Conservation (phyloP, 2,329 filamentous ascomycete species). For the Pseudocercospora cruenta region DNA sequence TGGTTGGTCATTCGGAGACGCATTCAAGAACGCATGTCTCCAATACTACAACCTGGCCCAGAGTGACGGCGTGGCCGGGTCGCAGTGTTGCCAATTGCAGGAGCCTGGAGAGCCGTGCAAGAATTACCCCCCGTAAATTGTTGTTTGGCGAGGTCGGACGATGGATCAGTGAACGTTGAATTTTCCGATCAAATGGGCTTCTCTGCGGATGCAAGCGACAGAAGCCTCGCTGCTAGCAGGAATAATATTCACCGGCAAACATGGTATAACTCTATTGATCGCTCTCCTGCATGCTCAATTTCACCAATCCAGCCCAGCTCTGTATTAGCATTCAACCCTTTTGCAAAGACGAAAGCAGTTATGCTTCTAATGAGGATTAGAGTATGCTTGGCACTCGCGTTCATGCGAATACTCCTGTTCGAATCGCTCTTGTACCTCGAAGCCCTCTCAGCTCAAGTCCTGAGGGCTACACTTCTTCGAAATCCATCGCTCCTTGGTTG, state of each 20-base stretch:
- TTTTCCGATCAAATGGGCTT: not conserved
- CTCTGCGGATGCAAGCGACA: not conserved
- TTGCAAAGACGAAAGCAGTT: no score
- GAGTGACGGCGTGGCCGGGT: not conserved
- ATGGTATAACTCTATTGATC: not conserved
- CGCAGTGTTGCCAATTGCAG: not conserved
- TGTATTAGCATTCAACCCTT: no score
- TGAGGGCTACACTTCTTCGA: no score
- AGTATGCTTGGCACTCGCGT: no score
- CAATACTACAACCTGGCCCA: not conserved
- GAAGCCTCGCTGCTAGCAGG: not conserved
- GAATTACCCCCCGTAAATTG: not conserved
- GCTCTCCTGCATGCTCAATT: no score
- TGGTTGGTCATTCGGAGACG: not conserved
- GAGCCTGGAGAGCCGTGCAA: not conserved
- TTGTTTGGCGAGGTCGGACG: not conserved
- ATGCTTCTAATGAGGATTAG: no score
- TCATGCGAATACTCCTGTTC: no score
- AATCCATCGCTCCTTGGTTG: no score
- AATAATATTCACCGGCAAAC: not conserved
- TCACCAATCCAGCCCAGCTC: no score
- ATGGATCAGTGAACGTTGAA: no score
- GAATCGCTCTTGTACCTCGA: no score
- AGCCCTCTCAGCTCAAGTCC: no score
- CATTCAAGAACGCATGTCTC: not conserved